phyloP scores from a whole-genome alignment of 1,139 yeast genomes.

The Candida neerlandica region DNA sequence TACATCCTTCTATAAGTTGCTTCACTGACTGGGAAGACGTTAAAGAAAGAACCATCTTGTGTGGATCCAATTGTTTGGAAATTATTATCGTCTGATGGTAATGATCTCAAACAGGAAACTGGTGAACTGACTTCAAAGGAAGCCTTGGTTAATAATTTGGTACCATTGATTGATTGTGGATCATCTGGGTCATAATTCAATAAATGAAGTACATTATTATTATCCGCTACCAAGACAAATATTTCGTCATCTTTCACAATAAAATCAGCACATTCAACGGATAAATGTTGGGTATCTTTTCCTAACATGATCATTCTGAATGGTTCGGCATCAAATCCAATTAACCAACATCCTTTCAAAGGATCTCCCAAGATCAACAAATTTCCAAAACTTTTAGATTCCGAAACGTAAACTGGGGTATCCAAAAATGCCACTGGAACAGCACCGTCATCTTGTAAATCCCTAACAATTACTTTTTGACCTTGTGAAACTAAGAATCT shows the following conservation, averaged over 20 bases:
- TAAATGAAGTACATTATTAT: conserved; percentile 67
- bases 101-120: conserved; percentile 58
- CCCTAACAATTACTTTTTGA: conserved; percentile 80
- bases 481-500: conserved; percentile 86
- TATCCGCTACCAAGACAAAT: conserved; percentile 70
- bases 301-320: conserved; percentile 81
- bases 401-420: conserved; percentile 76
- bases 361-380: conserved; percentile 79
- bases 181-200: conserved; percentile 93
- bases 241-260: conserved; percentile 71
- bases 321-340: conserved; percentile 95
- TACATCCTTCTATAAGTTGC: conserved; percentile 76
- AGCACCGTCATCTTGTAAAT: conserved; percentile 79
- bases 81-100: conserved; percentile 49
- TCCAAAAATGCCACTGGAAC: conserved; percentile 95
- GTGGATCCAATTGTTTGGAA: conserved; percentile 71
- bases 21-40: conserved; percentile 77
- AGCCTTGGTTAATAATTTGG: conserved; percentile 66
- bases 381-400: conserved; percentile 82
- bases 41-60: conserved; percentile 76
- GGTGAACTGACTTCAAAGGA: conserved; percentile 70
- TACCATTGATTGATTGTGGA: conserved; percentile 80
- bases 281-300: conserved; percentile 66
- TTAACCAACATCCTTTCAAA: conserved; percentile 75
- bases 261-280: conserved; percentile 71